phyloP scores from a whole-genome alignment of 345 rosid genomes.

The Ricinus communis region DNA sequence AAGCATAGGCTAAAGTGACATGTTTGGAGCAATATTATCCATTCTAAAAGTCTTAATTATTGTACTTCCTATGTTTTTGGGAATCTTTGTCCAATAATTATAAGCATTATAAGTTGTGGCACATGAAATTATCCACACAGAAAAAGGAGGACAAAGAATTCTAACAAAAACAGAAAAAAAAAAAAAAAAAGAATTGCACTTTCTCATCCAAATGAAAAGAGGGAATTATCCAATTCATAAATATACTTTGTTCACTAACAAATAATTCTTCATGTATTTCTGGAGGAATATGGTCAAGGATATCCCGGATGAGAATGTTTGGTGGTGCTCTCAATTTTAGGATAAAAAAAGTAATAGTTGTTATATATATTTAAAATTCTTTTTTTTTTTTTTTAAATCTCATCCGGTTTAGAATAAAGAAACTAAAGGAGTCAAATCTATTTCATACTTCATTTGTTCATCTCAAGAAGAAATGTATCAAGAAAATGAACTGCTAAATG shows the following conservation, averaged over 20 bases:
- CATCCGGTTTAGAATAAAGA: too few relatives aligned
- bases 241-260: neutral
- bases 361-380: too few relatives aligned
- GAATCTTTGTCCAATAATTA: neutral
- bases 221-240: neutral
- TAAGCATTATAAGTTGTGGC: neutral
- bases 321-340: too few relatives aligned
- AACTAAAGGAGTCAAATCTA: too few relatives aligned
- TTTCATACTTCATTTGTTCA: too few relatives aligned
- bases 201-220: slow-evolving; percentile 7
- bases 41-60: neutral
- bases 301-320: too few relatives aligned
- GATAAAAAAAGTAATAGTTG: too few relatives aligned
- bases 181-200: neutral
- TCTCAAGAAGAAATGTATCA: too few relatives aligned
- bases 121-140: neutral
- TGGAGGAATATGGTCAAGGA: neutral
- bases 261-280: neutral
- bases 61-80: neutral
- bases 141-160: neutral
- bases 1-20: too few relatives aligned
- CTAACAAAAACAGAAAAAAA: neutral
- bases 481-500: too few relatives aligned
- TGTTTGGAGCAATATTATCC: neutral
- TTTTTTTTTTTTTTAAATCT: too few relatives aligned